Percentiles rank a stretch among this genome's conserved stretches.
Conservation (phyloP, 345 rosid species). For the Clarkia xantiana region DNA sequence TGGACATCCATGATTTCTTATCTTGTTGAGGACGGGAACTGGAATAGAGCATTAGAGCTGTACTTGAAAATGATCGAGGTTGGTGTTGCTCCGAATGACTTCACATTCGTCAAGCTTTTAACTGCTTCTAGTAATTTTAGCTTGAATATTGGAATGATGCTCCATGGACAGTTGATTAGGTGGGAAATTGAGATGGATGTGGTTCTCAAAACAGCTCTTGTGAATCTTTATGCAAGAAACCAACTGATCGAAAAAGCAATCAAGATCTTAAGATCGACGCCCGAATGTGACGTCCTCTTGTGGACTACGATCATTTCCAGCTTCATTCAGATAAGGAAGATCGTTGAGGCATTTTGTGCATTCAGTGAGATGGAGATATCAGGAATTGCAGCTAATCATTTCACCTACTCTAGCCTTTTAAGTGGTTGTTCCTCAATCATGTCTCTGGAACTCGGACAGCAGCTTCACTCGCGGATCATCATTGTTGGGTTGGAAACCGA, state of each 20-base stretch:
- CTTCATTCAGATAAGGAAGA: conserved; percentile 24
- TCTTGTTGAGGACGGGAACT: conserved; percentile 26
- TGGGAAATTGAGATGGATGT: conserved; percentile 36
- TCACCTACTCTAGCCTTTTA: conserved; percentile 16
- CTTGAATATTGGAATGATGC: conserved; percentile 28
- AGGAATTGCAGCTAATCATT: conserved; percentile 30
- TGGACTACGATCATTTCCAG: conserved; percentile 55
- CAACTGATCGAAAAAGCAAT: conserved; percentile 32
- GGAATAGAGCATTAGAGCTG: conserved; percentile 32
- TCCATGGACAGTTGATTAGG: conserved; percentile 37
- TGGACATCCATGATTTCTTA: conserved; percentile 64
- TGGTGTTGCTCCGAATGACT: conserved; percentile 40
- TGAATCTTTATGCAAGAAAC: conserved; percentile 41
- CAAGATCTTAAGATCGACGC: conserved; percentile 26
- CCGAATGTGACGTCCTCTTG: conserved; percentile 29
- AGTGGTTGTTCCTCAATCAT: conserved; percentile 17
- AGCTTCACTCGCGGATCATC: conserved; percentile 43
- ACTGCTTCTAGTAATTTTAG: conserved; percentile 29
- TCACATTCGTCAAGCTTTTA: conserved; percentile 48
- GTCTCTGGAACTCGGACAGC: conserved; percentile 31
- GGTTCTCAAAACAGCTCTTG: conserved; percentile 51
- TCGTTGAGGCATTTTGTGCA: conserved; percentile 28
- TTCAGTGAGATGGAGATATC: conserved; percentile 36
- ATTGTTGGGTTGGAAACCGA: conserved; percentile 29
- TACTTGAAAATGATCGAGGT: conserved; percentile 37